Evolutionary conservation across 1,284 basidiomycete genomes (phyloP).

Genomic region (Xerocomus alliaceus): DNA sequence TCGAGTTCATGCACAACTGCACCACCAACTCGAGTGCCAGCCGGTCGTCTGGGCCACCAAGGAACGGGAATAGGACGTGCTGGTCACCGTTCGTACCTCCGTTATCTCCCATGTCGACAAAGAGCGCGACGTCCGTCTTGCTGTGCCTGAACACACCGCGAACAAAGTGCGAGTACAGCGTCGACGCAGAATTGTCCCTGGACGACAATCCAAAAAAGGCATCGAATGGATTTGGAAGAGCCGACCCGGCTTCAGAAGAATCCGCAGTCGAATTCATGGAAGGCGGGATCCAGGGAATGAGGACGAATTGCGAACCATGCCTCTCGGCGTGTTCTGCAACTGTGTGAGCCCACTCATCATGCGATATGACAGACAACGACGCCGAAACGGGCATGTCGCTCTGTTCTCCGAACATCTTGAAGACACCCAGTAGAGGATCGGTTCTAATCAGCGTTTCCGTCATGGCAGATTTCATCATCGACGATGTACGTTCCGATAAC

Average conservation of each 20-base stretch:
- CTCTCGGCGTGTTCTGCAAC: conserved; percentile 73
- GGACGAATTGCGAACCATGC: conserved; percentile 73
- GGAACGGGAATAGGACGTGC: conserved; percentile 90
- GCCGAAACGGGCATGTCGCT: conserved; percentile 74
- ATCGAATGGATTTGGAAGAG: conserved; percentile 63
- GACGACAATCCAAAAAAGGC: conserved; percentile 58
- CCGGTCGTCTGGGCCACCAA: conserved; percentile 94
- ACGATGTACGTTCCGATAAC: conserved; percentile 89
- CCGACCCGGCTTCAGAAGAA: conserved; percentile 33
- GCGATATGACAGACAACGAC: conserved; percentile 69
- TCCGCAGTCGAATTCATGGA: conserved; percentile 16
- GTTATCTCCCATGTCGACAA: conserved; percentile 70
- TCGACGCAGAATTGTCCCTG: conserved; percentile 47
- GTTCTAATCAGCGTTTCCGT: conserved; percentile 72
- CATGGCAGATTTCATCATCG: conserved; percentile 86
- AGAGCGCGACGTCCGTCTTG: conserved; percentile 78
- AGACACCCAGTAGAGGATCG: conserved; percentile 85
- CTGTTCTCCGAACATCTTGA: conserved; percentile 84
- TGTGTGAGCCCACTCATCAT: conserved; percentile 72
- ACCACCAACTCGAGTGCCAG: conserved; percentile 84
- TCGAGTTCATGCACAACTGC: conserved; percentile 76
- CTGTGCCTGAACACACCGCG: conserved; percentile 80
- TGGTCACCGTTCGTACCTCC: conserved; percentile 48
- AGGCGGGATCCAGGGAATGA: conserved; percentile 82
- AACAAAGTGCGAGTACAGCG: conserved; percentile 80